phyloP scores from a whole-genome alignment of 2,329 filamentous ascomycete species.

The Fusarium sp. region DNA sequence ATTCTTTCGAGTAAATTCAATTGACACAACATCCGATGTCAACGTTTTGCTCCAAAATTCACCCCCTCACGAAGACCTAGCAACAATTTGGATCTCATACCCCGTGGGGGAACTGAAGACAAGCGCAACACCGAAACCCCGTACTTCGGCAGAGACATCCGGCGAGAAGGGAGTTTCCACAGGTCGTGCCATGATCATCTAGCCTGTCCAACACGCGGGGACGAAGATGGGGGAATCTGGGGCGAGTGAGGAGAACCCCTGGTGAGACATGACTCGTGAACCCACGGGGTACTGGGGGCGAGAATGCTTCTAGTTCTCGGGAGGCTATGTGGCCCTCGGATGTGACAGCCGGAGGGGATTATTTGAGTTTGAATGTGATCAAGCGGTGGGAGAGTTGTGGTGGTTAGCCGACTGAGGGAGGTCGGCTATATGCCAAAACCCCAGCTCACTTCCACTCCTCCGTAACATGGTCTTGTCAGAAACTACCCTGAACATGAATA shows the following conservation, averaged over 20 bases:
- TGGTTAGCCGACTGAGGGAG: background rate
- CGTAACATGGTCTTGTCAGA: background rate
- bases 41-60: background rate
- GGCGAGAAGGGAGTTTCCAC: background rate
- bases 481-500: background rate
- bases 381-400: background rate
- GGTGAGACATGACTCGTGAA: background rate
- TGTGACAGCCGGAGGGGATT: background rate
- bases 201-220: background rate
- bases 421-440: background rate
- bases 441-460: background rate
- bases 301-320: constrained; percentile 6
- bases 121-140: background rate
- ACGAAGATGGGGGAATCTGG: background rate
- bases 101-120: background rate
- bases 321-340: background rate
- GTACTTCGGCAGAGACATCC: constrained; percentile 8
- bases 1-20: background rate
- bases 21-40: background rate
- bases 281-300: background rate
- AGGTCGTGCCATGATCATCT: background rate
- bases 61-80: background rate
- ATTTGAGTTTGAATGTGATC: background rate
- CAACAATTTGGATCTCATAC: background rate
- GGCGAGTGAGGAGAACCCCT: background rate